phyloP scores from a whole-genome alignment of 257 asterid species.

The Paulownia fortunei region DNA sequence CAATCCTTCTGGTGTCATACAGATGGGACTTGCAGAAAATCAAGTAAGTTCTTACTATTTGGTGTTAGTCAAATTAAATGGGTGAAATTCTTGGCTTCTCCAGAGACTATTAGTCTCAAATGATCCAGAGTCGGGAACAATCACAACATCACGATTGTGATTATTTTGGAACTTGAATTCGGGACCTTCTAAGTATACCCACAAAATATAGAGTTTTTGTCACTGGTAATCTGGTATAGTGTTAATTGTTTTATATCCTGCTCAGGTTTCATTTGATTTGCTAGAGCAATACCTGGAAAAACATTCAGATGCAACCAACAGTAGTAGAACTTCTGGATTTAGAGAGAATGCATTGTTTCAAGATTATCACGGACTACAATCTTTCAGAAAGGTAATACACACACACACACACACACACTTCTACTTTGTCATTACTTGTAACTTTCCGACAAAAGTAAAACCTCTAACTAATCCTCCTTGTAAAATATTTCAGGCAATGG shows the following conservation, averaged over 20 bases:
- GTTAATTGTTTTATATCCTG: background rate
- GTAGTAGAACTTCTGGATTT: slow-evolving; percentile 50
- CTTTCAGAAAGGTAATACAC: slow-evolving; percentile 71
- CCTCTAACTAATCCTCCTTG: background rate
- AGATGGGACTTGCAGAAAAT: slow-evolving; percentile 95
- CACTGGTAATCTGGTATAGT: slow-evolving; percentile 13
- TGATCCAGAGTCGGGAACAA: too few relatives aligned
- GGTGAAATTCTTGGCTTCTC: too few relatives aligned
- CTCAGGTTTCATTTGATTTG: slow-evolving; percentile 83
- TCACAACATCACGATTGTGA: too few relatives aligned
- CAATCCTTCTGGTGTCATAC: slow-evolving; percentile 84
- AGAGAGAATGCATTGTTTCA: slow-evolving; percentile 91
- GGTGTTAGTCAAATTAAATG: too few relatives aligned
- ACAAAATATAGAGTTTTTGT: too few relatives aligned
- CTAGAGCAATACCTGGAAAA: slow-evolving; percentile 69
- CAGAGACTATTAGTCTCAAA: too few relatives aligned
- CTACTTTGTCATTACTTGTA: too few relatives aligned
- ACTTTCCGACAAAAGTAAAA: background rate
- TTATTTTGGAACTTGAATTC: too few relatives aligned
- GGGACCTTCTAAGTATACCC: too few relatives aligned
- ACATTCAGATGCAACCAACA: slow-evolving; percentile 40
- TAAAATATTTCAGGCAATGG: slow-evolving; percentile 68
- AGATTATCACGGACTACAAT: slow-evolving; percentile 88
- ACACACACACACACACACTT: too few relatives aligned
- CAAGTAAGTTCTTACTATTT: slow-evolving; percentile 53